These are phyloP conservation scores for Blastomyces gilchristii DNA, from an alignment of 2,329 filamentous ascomycete species.

Conservation along the genomic window DNA sequence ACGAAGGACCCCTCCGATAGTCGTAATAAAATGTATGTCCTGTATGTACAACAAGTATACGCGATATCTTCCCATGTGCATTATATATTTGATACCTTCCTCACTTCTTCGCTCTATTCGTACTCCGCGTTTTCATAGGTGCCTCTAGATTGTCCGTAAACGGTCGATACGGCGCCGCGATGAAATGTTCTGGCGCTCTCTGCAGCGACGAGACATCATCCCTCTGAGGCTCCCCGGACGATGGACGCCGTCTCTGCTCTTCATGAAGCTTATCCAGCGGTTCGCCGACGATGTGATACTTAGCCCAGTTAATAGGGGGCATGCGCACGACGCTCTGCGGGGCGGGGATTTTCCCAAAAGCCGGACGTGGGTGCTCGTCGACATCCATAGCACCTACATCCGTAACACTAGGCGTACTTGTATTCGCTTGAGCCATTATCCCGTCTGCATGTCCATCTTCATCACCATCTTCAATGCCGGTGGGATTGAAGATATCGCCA, in stretches of 20 bases:
- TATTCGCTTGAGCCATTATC: background rate
- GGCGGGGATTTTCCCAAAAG: slow-evolving; percentile 58
- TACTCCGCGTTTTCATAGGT: slow-evolving; percentile 23
- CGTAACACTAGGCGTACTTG: background rate
- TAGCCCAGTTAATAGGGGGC: slow-evolving; percentile 87
- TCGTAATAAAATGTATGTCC: background rate
- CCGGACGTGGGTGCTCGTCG: slow-evolving; percentile 16
- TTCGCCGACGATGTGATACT: slow-evolving; percentile 82
- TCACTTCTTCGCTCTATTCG: slow-evolving; percentile 27
- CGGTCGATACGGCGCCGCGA: slow-evolving; percentile 52
- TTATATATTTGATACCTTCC: background rate
- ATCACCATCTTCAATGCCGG: slow-evolving; percentile 30
- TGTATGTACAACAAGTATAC: background rate
- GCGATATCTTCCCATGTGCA: background rate
- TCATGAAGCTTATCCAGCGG: slow-evolving; percentile 74
- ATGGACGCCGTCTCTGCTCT: slow-evolving; percentile 61
- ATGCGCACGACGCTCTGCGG: slow-evolving; percentile 75
- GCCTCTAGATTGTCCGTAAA: slow-evolving; percentile 43
- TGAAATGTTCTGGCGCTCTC: slow-evolving; percentile 40
- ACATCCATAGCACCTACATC: slow-evolving; percentile 7
- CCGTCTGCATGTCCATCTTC: slow-evolving; percentile 21
- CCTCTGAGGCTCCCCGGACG: slow-evolving; percentile 31
- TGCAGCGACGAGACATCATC: slow-evolving; percentile 17
- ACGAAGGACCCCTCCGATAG: background rate
- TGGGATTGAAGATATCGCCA: slow-evolving; percentile 28